Percentiles rank a stretch among this genome's conserved stretches.
Evolutionary conservation across 495 filamentous ascomycete genomes (phyloP).

Genomic region (Lasiosphaeris hirsuta): DNA sequence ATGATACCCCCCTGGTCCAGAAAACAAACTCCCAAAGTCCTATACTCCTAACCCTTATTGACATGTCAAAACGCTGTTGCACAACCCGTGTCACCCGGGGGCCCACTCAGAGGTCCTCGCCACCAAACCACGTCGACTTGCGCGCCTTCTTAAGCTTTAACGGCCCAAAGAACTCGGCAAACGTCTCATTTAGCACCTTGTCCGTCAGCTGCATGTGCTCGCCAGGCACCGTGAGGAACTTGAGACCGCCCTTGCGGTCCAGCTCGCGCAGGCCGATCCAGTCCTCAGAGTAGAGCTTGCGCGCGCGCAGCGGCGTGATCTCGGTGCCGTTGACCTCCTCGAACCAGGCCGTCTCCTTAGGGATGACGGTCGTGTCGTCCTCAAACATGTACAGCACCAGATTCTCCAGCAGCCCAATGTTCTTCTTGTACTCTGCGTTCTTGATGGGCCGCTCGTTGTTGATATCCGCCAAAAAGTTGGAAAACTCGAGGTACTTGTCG

Average conservation of each 20-base stretch:
- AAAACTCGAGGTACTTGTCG: constrained; percentile 72
- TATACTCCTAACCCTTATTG: background rate
- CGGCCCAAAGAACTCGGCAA: constrained; percentile 70
- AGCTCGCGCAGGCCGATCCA: constrained; percentile 85
- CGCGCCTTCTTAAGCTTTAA: constrained; percentile 26
- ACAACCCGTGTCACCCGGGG: background rate
- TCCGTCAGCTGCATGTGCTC: constrained; percentile 82
- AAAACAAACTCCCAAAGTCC: background rate
- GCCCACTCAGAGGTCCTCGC: constrained; percentile 23
- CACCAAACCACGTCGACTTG: constrained; percentile 4
- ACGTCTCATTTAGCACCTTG: constrained; percentile 59
- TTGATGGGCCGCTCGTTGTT: constrained; percentile 84
- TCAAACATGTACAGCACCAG: constrained; percentile 91
- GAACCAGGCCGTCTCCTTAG: constrained; percentile 91
- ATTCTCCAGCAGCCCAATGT: constrained; percentile 65
- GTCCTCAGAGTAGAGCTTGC: constrained; percentile 80
- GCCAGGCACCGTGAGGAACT: constrained; percentile 68
- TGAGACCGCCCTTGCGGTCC: constrained; percentile 74
- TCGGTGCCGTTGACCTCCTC: constrained; percentile 74
- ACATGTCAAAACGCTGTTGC: background rate
- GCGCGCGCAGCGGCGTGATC: constrained; percentile 64
- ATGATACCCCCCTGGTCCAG: too few relatives aligned
- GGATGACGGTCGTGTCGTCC: constrained; percentile 80
- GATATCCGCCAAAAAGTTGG: constrained; percentile 96
- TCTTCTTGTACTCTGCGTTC: constrained; percentile 69